phyloP scores from a whole-genome alignment of 257 asterid genomes.

The Apocynum venetum region DNA sequence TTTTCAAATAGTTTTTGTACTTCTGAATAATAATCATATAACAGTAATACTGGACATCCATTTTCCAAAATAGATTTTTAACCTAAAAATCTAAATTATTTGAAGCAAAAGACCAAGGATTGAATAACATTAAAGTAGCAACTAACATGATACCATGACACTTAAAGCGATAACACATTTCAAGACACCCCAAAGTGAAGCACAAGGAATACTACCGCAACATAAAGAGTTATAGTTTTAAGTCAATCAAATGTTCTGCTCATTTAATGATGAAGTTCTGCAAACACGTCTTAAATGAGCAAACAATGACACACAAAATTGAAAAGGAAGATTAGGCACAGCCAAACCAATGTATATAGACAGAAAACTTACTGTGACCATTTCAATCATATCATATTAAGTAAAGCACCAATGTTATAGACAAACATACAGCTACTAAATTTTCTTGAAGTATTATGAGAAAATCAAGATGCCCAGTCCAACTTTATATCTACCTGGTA shows the following conservation, averaged over 20 bases:
- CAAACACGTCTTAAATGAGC: not conserved
- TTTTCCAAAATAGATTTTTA: not conserved
- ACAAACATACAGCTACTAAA: not conserved
- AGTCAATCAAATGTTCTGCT: not conserved
- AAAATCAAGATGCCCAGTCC: not conserved
- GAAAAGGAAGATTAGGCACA: not conserved
- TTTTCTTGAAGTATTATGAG: slow-evolving; percentile 9
- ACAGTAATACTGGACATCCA: not conserved
- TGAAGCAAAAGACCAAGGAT: not conserved
- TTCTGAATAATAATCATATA: not conserved
- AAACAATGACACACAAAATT: not conserved
- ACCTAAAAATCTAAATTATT: not conserved
- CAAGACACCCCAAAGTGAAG: not conserved
- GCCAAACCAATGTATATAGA: not conserved
- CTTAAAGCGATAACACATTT: not conserved
- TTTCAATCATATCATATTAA: not conserved
- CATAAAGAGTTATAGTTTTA: not conserved
- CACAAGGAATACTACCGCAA: not conserved
- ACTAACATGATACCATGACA: not conserved
- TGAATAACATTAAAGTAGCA: not conserved
- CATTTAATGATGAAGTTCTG: not conserved
- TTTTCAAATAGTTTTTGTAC: not conserved
- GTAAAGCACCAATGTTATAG: not conserved
- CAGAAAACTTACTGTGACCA: not conserved
- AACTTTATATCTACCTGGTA: slow-evolving; percentile 60